These are phyloP conservation scores for Haplosporangium sp. DNA, from an alignment of 371 early-diverging fungal genomes.

Conservation along the genomic window DNA sequence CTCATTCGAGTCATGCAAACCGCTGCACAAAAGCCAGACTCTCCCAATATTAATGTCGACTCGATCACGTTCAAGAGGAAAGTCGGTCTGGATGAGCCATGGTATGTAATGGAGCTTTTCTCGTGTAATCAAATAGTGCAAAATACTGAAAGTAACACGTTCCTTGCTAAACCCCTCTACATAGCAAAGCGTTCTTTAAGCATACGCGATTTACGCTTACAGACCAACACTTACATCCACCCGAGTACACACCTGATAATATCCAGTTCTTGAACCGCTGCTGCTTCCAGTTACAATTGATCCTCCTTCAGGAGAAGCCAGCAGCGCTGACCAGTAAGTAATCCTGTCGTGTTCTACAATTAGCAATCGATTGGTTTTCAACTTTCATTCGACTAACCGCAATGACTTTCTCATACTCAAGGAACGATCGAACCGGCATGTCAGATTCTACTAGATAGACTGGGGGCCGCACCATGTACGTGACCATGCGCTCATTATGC, in stretches of 20 bases:
- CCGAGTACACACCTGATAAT: constrained; percentile 29
- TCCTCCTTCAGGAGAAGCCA: constrained; percentile 8
- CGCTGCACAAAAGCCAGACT: constrained; percentile 7
- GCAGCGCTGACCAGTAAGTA: neutral
- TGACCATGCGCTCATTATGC: neutral
- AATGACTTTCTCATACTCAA: neutral
- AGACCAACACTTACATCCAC: constrained; percentile 54
- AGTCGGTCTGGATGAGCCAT: constrained; percentile 20
- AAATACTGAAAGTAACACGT: neutral
- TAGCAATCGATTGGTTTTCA: neutral
- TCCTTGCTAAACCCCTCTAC: too few species aligned
- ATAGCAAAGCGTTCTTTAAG: constrained; percentile 56
- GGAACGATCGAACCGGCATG: constrained; percentile 3
- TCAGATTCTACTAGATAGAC: neutral
- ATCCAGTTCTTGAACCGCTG: constrained; percentile 18
- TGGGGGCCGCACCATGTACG: constrained; percentile 11
- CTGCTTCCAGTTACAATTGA: constrained; percentile 22
- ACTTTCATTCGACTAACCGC: neutral
- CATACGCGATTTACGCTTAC: constrained; percentile 53
- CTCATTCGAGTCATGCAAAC: constrained; percentile 26
- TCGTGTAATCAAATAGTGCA: neutral
- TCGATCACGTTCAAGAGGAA: constrained; percentile 13
- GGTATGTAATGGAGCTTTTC: constrained; percentile 7
- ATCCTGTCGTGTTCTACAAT: neutral
- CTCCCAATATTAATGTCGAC: constrained; percentile 12